Evolutionary conservation across 192 early-diverging fungal species (phyloP), one percentile per base, ranked within the genome.

Genomic region (Lobosporangium transversale): DNA sequence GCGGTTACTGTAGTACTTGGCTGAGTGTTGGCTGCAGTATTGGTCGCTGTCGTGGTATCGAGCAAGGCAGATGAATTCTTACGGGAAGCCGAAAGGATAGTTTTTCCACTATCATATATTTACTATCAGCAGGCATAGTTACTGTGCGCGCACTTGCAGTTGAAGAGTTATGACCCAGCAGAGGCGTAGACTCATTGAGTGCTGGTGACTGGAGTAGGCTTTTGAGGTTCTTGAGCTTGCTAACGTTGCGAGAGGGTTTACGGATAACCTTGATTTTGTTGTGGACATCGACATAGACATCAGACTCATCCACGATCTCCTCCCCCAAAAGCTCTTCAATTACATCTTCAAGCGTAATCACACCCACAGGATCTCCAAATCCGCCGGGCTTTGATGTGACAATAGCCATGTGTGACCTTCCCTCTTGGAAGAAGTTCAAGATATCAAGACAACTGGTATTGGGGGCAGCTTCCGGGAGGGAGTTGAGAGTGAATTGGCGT

Each of bases 311-410:
- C 30, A 93, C 85, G 58, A 93, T 93, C 64, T 93, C 90, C 66
- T 94, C 93, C 36, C 90, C 90, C 58, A 94, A 89, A 20, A 94
- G 76, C 66, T 93, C 93, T 79, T 94, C 93, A 62, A 94, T 94
- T 14, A 94, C 90, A 70, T 94, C 92, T 62, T 94, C 92, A 37
- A 94, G 79, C 2, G 92, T 94, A 37, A 94, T 88, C 23, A 92
- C 87, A 31, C 92, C 92, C 11, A 92, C 79, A 2, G 88, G 88
- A 30, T 80, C 82, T 3, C 81, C 71, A 8, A 85, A 69, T 70
- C 85, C 62, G 23, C 86, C 79, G 58, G 83, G 84, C 62, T 85
- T 66, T 24, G 69, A 68, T 3, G 67, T 69, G 10, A 91, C 89
- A 42, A 91, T 81, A 5, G 91, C 92, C 91, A 94, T 89, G 55